phyloP scores from a whole-genome alignment of 352 stramenopile genomes.

The Globisporangium splendens region DNA sequence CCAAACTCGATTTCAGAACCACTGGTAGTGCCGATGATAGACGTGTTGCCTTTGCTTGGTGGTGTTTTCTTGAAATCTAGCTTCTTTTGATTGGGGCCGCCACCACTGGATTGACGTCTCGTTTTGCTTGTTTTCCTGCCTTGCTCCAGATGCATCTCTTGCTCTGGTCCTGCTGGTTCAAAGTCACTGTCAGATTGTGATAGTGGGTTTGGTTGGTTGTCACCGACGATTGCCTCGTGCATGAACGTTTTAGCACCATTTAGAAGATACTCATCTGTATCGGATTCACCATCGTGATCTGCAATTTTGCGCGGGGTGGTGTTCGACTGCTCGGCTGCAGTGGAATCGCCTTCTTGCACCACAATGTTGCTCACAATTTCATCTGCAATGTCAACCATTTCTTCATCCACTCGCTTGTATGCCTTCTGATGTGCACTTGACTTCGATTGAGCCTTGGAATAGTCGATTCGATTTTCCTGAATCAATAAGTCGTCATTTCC shows the following conservation, averaged over 20 bases:
- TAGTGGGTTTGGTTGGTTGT: constrained; percentile 1
- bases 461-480: constrained; percentile 53
- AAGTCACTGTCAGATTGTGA: not conserved
- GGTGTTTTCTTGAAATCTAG: not conserved
- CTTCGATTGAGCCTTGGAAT: constrained; percentile 18
- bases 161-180: not conserved
- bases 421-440: not conserved
- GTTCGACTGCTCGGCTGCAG: not conserved
- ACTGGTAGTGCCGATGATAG: not conserved
- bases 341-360: not conserved
- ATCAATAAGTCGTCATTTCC: constrained; percentile 52
- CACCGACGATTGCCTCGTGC: constrained; percentile 15
- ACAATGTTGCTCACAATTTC: constrained; percentile 15
- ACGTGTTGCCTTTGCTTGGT: too few relatives aligned
- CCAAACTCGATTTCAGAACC: not conserved
- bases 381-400: constrained; percentile 19
- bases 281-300: constrained; percentile 1
- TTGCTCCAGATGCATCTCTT: constrained; percentile 5
- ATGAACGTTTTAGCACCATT: constrained; percentile 8
- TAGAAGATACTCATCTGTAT: constrained; percentile 7
- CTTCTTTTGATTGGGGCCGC: constrained; percentile 1
- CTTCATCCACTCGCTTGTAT: constrained; percentile 12
- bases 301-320: not conserved
- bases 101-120: not conserved
- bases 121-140: not conserved